Evolutionary conservation across 148 eudicot species (phyloP).

Genomic region (Fagopyrum homotropicum): DNA sequence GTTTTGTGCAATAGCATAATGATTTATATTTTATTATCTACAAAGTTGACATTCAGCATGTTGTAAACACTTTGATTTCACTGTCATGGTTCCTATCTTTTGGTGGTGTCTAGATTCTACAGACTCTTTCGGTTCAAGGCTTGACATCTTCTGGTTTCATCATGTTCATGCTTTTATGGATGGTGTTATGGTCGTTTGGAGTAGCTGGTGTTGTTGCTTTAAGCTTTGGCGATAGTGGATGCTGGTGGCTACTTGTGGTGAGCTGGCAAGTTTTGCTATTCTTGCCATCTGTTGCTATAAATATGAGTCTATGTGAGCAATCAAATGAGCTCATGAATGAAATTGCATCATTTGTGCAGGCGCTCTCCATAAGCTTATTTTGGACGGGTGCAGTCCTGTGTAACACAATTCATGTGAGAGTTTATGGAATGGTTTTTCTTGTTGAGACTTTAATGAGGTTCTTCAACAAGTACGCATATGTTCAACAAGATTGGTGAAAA

Average conservation of each 20-base stretch:
- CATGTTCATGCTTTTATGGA: constrained; percentile 76
- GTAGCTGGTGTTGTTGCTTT: constrained; percentile 91
- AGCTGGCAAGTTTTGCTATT: constrained; percentile 84
- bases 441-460: too few species aligned
- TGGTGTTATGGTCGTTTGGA: constrained; percentile 86
- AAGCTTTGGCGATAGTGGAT: constrained; percentile 71
- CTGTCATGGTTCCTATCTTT: too few species aligned
- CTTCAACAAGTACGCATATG: too few species aligned
- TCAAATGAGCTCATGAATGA: constrained; percentile 1
- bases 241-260: constrained; percentile 99
- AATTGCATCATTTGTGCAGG: constrained; percentile 39
- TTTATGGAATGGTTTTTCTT: constrained; percentile 92
- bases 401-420: constrained; percentile 91
- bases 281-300: constrained; percentile 13
- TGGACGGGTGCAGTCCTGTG: constrained; percentile 99
- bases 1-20: too few species aligned
- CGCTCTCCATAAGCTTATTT: constrained; percentile 76
- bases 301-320: neutral
- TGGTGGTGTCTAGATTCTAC: too few species aligned
- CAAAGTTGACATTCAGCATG: too few species aligned
- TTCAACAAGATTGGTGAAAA: too few species aligned
- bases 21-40: too few species aligned
- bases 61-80: too few species aligned
- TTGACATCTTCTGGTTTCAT: too few species aligned
- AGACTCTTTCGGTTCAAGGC: too few species aligned